phyloP scores from a whole-genome alignment of 148 eudicot genomes.

The Nyssa sinensis region DNA sequence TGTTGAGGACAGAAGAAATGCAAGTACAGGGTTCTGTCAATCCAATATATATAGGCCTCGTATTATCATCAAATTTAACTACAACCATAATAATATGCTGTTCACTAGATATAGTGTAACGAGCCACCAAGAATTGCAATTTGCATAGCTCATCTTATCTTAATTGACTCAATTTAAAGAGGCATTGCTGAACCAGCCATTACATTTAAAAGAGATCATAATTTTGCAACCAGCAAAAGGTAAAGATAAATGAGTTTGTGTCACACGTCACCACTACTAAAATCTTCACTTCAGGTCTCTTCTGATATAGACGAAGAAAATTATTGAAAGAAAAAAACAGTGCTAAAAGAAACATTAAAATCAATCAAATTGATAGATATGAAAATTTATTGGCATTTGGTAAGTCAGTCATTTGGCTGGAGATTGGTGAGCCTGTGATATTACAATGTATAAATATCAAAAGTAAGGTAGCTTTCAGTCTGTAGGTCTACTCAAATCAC shows the following conservation, averaged over 20 bases:
- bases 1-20: background rate
- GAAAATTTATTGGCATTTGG: background rate
- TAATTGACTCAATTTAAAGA: background rate
- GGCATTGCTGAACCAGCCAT: background rate
- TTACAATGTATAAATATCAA: background rate
- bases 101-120: background rate
- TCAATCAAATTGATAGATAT: background rate
- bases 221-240: background rate
- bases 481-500: background rate
- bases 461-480: background rate
- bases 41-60: background rate
- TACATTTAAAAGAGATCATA: background rate
- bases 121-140: background rate
- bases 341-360: background rate
- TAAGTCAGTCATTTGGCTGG: background rate
- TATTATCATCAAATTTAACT: background rate
- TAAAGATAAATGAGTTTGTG: background rate
- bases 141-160: background rate
- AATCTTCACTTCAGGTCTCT: background rate
- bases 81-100: background rate
- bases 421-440: background rate
- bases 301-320: background rate
- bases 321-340: background rate
- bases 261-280: background rate
- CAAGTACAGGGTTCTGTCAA: slow-evolving; percentile 4